Conservation (phyloP, 768 basidiomycete genomes). For the Lyophyllum decastes region DNA sequence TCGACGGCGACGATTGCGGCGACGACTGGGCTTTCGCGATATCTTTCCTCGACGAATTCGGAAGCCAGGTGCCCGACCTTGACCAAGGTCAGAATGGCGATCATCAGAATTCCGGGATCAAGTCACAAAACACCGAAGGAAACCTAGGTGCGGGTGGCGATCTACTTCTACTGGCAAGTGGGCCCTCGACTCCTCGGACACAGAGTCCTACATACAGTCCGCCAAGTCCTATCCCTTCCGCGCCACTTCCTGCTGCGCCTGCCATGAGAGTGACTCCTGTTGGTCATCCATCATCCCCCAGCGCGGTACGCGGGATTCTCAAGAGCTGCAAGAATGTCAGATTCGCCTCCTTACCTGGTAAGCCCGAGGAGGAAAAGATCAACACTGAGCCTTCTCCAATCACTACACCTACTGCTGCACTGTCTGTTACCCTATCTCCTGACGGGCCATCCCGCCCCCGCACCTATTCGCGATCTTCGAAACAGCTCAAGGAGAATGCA, state of each 20-base stretch:
- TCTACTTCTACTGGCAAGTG: background rate
- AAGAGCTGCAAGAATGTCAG: constrained; percentile 45
- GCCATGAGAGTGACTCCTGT: constrained; percentile 21
- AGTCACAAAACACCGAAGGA: background rate
- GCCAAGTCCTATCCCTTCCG: constrained; percentile 14
- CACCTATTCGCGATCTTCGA: constrained; percentile 10
- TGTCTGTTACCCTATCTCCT: background rate
- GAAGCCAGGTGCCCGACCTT: background rate
- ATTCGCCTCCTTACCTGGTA: constrained; percentile 37
- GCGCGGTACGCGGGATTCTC: constrained; percentile 32
- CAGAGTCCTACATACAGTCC: constrained; percentile 3
- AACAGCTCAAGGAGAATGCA: background rate
- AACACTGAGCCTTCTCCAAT: background rate
- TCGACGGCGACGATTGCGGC: constrained; percentile 20
- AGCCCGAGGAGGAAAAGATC: background rate
- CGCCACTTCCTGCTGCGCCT: constrained; percentile 16
- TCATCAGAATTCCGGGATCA: background rate
- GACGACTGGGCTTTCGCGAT: constrained; percentile 39
- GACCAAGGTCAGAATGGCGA: background rate
- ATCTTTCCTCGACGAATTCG: constrained; percentile 23
- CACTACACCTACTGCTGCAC: background rate
- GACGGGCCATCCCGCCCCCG: constrained; percentile 9
- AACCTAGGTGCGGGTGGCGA: background rate
- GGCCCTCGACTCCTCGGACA: constrained; percentile 6
- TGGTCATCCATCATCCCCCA: constrained; percentile 18